A percentile compares a stretch with the other conserved stretches of the same genome.
Evolutionary conservation across 2,329 filamentous ascomycete species (phyloP).

Genomic region (Monilinia aucupariae): DNA sequence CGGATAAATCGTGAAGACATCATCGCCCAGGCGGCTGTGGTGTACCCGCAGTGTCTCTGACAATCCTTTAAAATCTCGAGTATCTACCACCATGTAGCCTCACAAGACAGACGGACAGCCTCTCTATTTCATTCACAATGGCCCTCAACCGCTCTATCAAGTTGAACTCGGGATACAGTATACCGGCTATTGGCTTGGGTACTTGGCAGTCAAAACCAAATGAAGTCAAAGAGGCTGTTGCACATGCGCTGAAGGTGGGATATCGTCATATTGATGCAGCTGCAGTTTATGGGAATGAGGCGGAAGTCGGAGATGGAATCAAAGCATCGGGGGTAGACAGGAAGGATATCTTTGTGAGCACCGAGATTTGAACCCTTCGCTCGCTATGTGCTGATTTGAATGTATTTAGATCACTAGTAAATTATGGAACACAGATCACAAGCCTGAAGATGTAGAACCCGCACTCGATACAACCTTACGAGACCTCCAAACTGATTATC

Average conservation of each 20-base stretch:
- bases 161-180: slow-evolving; percentile 35
- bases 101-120: neutral
- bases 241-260: slow-evolving; percentile 40
- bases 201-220: slow-evolving; percentile 45
- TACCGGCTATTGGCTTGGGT: slow-evolving; percentile 40
- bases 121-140: slow-evolving; percentile 3
- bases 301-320: slow-evolving; percentile 74
- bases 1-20: slow-evolving; percentile 8
- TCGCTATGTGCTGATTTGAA: neutral
- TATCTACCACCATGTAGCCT: neutral
- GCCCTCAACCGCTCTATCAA: slow-evolving; percentile 27
- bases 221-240: slow-evolving; percentile 38
- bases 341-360: slow-evolving; percentile 49
- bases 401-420: slow-evolving; percentile 57
- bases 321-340: slow-evolving; percentile 61
- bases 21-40: neutral
- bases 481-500: slow-evolving; percentile 69
- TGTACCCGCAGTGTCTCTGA: neutral
- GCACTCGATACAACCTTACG: slow-evolving; percentile 68
- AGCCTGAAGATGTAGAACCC: slow-evolving; percentile 60
- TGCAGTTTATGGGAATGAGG: slow-evolving; percentile 75
- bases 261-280: slow-evolving; percentile 53
- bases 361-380: neutral
- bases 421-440: slow-evolving; percentile 69
- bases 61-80: neutral